Percentiles rank a stretch among this genome's conserved stretches.
Evolutionary conservation across 306 rosid species (phyloP).

Genomic region (Coriaria nepalensis): DNA sequence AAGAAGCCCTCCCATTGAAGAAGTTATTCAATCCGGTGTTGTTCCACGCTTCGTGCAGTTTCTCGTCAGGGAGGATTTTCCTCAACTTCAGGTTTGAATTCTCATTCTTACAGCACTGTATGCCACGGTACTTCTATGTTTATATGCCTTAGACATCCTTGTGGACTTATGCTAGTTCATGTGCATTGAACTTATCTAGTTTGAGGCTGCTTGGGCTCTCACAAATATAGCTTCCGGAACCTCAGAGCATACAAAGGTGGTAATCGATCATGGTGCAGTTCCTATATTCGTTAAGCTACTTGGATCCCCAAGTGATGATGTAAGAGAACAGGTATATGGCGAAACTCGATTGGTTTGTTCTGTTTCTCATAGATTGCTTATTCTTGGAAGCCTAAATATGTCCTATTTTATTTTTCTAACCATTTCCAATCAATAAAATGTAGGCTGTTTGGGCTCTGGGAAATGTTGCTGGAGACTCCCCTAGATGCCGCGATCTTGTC

Average conservation of each 20-base stretch:
- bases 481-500: conserved; percentile 90
- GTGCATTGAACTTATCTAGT: conserved; percentile 33
- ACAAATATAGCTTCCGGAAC: conserved; percentile 93
- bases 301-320: conserved; percentile 84
- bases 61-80: conserved; percentile 73
- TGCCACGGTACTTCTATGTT: conserved; percentile 3
- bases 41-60: conserved; percentile 83
- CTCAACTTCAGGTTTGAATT: conserved; percentile 64
- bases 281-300: conserved; percentile 83
- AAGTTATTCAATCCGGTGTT: conserved; percentile 84
- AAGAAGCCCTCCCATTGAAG: conserved; percentile 88
- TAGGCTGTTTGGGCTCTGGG: conserved; percentile 97
- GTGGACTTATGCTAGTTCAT: not conserved
- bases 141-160: not conserved
- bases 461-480: conserved; percentile 93
- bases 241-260: conserved; percentile 82
- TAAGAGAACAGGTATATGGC: conserved; percentile 71
- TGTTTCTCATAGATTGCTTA: not conserved
- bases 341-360: not conserved
- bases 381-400: not conserved
- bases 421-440: conserved; percentile 7
- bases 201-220: conserved; percentile 97
- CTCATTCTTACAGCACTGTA: not conserved
- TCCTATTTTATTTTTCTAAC: too few relatives aligned
- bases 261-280: conserved; percentile 85